phyloP scores from a whole-genome alignment of 176 grass and related monocot species.

The Puya raimondii region DNA sequence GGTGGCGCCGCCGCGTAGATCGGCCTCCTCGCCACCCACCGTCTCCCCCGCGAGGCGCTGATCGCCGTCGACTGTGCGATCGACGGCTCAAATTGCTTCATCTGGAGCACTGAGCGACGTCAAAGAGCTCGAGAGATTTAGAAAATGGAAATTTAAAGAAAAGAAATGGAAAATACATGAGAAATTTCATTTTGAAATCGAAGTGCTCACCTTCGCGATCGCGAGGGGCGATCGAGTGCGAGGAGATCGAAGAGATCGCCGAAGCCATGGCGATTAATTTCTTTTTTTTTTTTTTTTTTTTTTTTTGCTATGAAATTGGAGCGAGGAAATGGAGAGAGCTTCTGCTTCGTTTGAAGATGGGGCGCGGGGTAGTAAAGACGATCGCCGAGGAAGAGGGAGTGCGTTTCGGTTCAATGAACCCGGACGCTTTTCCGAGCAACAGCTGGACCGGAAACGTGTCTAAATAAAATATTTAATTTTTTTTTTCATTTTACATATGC shows the following conservation, averaged over 20 bases:
- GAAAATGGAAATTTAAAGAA: background rate
- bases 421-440: constrained; percentile 26
- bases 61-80: constrained; percentile 3
- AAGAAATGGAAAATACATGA: background rate
- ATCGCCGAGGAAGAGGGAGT: constrained; percentile 15
- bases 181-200: background rate
- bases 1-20: constrained; percentile 32
- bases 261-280: constrained; percentile 45
- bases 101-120: constrained; percentile 28
- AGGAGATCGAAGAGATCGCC: constrained; percentile 62
- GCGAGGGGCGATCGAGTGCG: constrained; percentile 36
- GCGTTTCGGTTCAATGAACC: constrained; percentile 36
- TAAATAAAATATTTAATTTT: too few relatives aligned
- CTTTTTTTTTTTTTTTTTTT: constrained; percentile 25
- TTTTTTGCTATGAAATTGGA: background rate
- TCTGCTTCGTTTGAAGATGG: background rate
- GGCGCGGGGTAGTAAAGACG: constrained; percentile 28
- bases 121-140: constrained; percentile 5
- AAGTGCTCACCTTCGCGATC: constrained; percentile 49
- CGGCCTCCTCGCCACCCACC: constrained; percentile 41
- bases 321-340: too few relatives aligned
- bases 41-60: constrained; percentile 21
- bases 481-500: too few relatives aligned
- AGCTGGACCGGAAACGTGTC: constrained; percentile 14
- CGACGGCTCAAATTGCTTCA: constrained; percentile 39